Evolutionary conservation across 108 stramenopile genomes (phyloP).

Genomic region (Phaeodactylum tricornutum): DNA sequence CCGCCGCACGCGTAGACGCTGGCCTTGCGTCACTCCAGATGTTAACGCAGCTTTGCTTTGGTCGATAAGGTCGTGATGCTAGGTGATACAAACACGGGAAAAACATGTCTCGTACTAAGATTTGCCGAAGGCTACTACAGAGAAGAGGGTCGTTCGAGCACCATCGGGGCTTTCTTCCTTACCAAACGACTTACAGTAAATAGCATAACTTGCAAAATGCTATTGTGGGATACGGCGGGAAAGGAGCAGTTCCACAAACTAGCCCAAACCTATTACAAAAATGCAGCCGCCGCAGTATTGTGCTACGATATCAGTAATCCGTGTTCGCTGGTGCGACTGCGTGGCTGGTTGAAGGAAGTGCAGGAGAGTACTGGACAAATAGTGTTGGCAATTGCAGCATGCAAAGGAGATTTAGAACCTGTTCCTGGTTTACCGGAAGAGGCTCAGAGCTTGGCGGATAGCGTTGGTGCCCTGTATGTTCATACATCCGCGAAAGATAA

Average conservation of each 20-base stretch:
- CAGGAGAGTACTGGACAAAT: slow-evolving; percentile 22
- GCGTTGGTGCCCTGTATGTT: slow-evolving; percentile 47
- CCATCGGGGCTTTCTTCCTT: slow-evolving; percentile 65
- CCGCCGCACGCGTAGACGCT: background rate
- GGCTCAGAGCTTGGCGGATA: slow-evolving; percentile 45
- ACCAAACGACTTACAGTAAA: slow-evolving; percentile 62
- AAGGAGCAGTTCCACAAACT: slow-evolving; percentile 41
- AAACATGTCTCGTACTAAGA: slow-evolving; percentile 72
- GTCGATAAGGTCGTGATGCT: slow-evolving; percentile 59
- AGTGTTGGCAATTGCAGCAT: slow-evolving; percentile 64
- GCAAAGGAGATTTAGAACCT: slow-evolving; percentile 49
- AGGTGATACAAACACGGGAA: slow-evolving; percentile 72
- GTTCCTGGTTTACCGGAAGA: slow-evolving; percentile 23
- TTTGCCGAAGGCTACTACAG: slow-evolving; percentile 80
- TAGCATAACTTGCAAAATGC: slow-evolving; percentile 52
- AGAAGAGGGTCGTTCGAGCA: slow-evolving; percentile 38
- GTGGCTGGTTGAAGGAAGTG: slow-evolving; percentile 20
- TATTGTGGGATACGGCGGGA: slow-evolving; percentile 86
- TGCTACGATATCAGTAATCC: slow-evolving; percentile 61
- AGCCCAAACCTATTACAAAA: slow-evolving; percentile 63
- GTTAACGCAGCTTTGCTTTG: slow-evolving; percentile 5
- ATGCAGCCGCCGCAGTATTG: slow-evolving; percentile 62
- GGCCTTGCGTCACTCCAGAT: background rate
- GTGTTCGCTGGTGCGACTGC: slow-evolving; percentile 42
- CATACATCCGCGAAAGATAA: slow-evolving; percentile 67